Evolutionary conservation across 441 rosid genomes (phyloP).

Genomic region (Erodium moschatum): DNA sequence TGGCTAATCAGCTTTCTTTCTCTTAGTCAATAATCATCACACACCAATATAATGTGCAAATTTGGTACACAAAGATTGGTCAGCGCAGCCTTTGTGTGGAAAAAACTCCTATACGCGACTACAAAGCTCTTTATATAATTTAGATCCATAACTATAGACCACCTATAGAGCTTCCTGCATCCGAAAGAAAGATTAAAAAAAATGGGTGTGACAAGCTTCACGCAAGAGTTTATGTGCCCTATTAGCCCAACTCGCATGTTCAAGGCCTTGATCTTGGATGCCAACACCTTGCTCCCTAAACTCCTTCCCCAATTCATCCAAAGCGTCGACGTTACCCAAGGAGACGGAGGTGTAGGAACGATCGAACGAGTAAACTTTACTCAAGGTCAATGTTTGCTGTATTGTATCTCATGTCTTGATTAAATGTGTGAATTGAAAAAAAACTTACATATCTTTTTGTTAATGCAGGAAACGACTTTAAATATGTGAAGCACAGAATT

Average conservation of each 20-base stretch:
- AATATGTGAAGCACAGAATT: slow-evolving; percentile 32
- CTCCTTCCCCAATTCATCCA: slow-evolving; percentile 36
- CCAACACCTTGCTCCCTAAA: slow-evolving; percentile 31
- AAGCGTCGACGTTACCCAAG: slow-evolving; percentile 29
- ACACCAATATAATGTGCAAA: neutral
- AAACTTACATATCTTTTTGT: neutral
- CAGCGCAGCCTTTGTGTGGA: neutral
- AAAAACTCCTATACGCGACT: neutral
- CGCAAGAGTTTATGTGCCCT: slow-evolving; percentile 24
- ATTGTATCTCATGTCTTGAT: too few species aligned
- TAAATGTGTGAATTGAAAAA: too few species aligned
- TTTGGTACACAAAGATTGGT: neutral
- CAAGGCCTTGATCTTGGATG: slow-evolving; percentile 31
- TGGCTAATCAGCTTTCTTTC: neutral
- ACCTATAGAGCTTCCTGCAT: too few species aligned
- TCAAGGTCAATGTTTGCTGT: slow-evolving; percentile 18
- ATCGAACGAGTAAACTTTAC: slow-evolving; percentile 37
- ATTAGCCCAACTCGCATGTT: slow-evolving; percentile 30
- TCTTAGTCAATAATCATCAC: neutral
- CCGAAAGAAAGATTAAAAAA: neutral
- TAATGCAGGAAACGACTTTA: slow-evolving; percentile 22
- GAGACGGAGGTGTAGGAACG: slow-evolving; percentile 29
- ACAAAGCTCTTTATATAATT: too few species aligned
- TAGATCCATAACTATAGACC: neutral
- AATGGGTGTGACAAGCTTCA: slow-evolving; percentile 25